Base-by-base conservation (phyloP, 495 filamentous ascomycete genomes). In the Penicillium manginii region DNA sequence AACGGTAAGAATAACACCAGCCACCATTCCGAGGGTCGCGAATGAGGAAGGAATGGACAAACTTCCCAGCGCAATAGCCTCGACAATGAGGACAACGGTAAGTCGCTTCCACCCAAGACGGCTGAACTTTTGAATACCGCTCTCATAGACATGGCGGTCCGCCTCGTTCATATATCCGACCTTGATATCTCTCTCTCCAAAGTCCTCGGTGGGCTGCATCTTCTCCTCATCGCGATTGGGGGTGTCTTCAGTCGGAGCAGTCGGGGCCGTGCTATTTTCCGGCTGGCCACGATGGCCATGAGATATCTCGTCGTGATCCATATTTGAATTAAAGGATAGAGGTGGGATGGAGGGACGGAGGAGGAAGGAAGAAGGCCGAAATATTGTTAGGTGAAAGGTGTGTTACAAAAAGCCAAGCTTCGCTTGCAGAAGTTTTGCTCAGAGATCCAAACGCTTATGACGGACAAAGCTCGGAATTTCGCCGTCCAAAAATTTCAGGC, bases 41-140 rank as follows among this genome's bases (percentile, higher is more conserved):
- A 86, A 84, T 22, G 79, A 78, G 8, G 64, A 61, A 1, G 84
- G 84, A 39, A 87, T 74, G 49, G 78, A 80, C 63, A 87, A 69
- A 65, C 74, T 80, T 43, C 84, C 84, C 12, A 86, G 78, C 12
- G 84, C 81, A 51, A 87, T 83, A 37, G 83, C 82, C 63, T 84
- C 83, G 55, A 84, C 84, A 63, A 87, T 84, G 35, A 87, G 75
- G 40, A 65, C 55, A 55, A 67, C 58, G 9, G 66, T 69, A 11
- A 69, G 58, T 19, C 66, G 56, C 17, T 50, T 50, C 48, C 48
- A 50, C 9, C 48, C 48, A 18, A 50, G 48, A 31, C 31, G 48
- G 48, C 55, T 66, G 49, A 59, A 65, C 39, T 66, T 65, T 10
- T 47, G 22, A 31, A 55, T 43, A 31, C 52, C 52, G 22, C 40